Percentiles rank a stretch among this genome's conserved stretches.
Evolutionary conservation across 2,329 filamentous ascomycete genomes (phyloP).

Genomic region (Dactylellina haptotyla): DNA sequence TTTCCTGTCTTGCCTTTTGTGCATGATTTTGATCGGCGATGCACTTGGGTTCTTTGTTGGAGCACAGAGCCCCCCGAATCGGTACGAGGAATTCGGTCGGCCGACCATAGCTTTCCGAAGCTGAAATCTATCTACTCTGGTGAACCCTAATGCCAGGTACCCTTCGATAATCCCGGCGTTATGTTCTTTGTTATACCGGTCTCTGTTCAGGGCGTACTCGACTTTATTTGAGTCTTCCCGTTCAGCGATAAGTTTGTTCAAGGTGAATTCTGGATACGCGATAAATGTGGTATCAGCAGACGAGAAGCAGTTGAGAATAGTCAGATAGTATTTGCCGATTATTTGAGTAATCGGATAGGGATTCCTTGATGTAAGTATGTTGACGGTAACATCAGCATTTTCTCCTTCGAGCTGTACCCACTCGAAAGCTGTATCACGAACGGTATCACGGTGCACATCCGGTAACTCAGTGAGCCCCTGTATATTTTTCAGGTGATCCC

Average conservation of each 20-base stretch:
- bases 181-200: not conserved
- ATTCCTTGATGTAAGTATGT: not conserved
- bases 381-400: not conserved
- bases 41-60: not conserved
- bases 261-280: slow-evolving; percentile 25
- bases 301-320: slow-evolving; percentile 21
- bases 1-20: not conserved
- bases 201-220: not conserved
- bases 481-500: not conserved
- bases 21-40: slow-evolving; percentile 22
- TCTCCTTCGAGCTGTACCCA: not conserved
- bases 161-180: not conserved
- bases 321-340: slow-evolving; percentile 16
- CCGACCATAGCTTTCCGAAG: not conserved
- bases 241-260: slow-evolving; percentile 6
- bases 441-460: not conserved
- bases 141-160: slow-evolving; percentile 1
- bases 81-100: not conserved
- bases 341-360: slow-evolving; percentile 4
- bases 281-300: slow-evolving; percentile 24
- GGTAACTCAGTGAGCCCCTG: not conserved
- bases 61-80: not conserved
- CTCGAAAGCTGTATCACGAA: slow-evolving; percentile 4
- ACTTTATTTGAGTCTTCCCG: not conserved
- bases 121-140: not conserved